Conservation (phyloP, 768 basidiomycete genomes). For the Mycena olivaceomarginata region DNA sequence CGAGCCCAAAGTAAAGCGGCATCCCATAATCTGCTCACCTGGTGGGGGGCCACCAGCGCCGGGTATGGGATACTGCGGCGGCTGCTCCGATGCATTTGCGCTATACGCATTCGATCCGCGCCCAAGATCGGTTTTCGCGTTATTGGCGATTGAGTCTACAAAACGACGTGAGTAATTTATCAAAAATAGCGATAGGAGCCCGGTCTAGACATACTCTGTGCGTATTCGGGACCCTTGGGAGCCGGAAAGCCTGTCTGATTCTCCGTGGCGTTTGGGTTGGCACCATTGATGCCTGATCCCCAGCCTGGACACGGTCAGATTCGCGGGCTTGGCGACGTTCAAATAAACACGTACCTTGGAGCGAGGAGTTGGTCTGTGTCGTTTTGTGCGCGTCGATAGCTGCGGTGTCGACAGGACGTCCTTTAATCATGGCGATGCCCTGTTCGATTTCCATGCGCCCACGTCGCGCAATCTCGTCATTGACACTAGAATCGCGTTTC, state of each 20-base stretch:
- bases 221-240: constrained; percentile 37
- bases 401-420: constrained; percentile 11
- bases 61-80: constrained; percentile 22
- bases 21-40: neutral
- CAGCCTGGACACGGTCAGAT: constrained; percentile 31
- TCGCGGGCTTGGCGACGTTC: neutral
- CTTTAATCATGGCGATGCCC: constrained; percentile 57
- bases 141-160: constrained; percentile 33
- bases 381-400: neutral
- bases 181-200: too few species aligned
- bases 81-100: constrained; percentile 15
- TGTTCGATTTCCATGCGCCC: constrained; percentile 63
- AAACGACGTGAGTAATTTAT: neutral
- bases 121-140: constrained; percentile 28
- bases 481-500: constrained; percentile 49
- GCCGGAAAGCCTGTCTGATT: constrained; percentile 37
- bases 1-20: neutral
- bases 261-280: constrained; percentile 32
- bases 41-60: constrained; percentile 24
- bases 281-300: constrained; percentile 42
- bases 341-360: constrained; percentile 27
- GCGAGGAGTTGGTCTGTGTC: constrained; percentile 11
- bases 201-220: constrained; percentile 31
- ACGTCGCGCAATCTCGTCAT: constrained; percentile 59
- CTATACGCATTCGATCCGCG: constrained; percentile 34